phyloP scores from a whole-genome alignment of 108 stramenopile species.

The Phaeodactylum tricornutum region DNA sequence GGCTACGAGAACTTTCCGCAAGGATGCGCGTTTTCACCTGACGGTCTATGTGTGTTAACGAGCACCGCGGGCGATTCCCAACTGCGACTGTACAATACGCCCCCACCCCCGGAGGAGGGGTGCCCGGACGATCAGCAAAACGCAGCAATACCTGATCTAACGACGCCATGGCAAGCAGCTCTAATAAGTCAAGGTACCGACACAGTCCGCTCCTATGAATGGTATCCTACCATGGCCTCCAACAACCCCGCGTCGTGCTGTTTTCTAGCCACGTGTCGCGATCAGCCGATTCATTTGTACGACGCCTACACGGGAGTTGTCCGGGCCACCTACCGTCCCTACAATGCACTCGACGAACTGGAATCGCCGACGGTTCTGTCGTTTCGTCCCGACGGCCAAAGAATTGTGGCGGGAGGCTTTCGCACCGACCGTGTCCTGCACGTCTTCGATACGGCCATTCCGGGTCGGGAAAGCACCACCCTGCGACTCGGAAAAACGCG shows the following conservation, averaged over 20 bases:
- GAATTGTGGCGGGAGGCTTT: slow-evolving; percentile 61
- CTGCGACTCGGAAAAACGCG: slow-evolving; percentile 63
- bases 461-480: slow-evolving; percentile 42
- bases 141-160: not conserved
- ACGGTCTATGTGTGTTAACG: slow-evolving; percentile 67
- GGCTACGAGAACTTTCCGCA: slow-evolving; percentile 42
- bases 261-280: slow-evolving; percentile 29
- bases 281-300: slow-evolving; percentile 66
- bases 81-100: slow-evolving; percentile 65
- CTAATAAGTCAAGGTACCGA: slow-evolving; percentile 50
- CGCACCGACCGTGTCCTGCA: slow-evolving; percentile 57
- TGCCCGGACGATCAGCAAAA: not conserved
- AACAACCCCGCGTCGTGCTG: slow-evolving; percentile 41
- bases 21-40: slow-evolving; percentile 69
- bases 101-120: slow-evolving; percentile 5
- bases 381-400: slow-evolving; percentile 44
- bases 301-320: slow-evolving; percentile 71
- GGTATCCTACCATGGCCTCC: slow-evolving; percentile 76
- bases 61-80: slow-evolving; percentile 31
- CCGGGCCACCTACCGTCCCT: slow-evolving; percentile 70
- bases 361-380: slow-evolving; percentile 57
- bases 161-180: slow-evolving; percentile 37
- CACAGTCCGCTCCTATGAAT: slow-evolving; percentile 52
- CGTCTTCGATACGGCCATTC: slow-evolving; percentile 57
- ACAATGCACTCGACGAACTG: slow-evolving; percentile 69